Base-by-base conservation (phyloP, 306 rosid species). In the Malus sieversii region DNA sequence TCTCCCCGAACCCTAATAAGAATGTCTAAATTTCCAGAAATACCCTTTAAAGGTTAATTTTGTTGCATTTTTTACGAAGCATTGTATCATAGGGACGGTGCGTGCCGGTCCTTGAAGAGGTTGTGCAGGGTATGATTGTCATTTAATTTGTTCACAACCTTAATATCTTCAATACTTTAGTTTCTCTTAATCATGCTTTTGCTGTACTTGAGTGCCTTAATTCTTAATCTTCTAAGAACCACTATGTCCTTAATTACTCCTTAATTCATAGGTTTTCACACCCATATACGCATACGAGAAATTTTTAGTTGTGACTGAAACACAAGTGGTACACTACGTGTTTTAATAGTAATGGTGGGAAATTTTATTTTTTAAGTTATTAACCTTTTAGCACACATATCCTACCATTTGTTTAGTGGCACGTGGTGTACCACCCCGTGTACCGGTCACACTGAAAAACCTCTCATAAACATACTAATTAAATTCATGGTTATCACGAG, bases 141-240 rank as follows among this genome's bases (percentile, higher is more conserved):
- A 63, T 45, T 75, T n/a, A 48, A 46, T 64, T 63, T 20, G 48
- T 63, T 64, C 48, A 7, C 61, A 30, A 20, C 38, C 66, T 15
- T 73, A 81, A 79, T 53, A 86, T 65, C 78, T 30, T 55, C 72
- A 52, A 62, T 55, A 78, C 48, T 66, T 66, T 58, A n/a, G 61
- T 70, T 68, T 74, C 66, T 52, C 22, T 18, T 65, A 48, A 70
- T 81, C 82, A 69, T 83, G 77, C 29, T 72, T 70, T 20, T n/a
- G 25, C 51, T 70, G 20, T 10, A 67, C 77, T 78, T 51, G 80
- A 85, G 77, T 85, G 76, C 64, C 81, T 59, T 71, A 70, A 78
- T 74, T 82, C 58, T 42, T 51, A 51, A 51, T 51, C 55, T 51
- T 51, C 20, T 51, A 8, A 18, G 18, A 51, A 15, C 30, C 38